A percentile compares a stretch with the other conserved stretches of the same genome.
phyloP scores from a whole-genome alignment of 2,329 filamentous ascomycete genomes.

The Sclerotinia glacialis region DNA sequence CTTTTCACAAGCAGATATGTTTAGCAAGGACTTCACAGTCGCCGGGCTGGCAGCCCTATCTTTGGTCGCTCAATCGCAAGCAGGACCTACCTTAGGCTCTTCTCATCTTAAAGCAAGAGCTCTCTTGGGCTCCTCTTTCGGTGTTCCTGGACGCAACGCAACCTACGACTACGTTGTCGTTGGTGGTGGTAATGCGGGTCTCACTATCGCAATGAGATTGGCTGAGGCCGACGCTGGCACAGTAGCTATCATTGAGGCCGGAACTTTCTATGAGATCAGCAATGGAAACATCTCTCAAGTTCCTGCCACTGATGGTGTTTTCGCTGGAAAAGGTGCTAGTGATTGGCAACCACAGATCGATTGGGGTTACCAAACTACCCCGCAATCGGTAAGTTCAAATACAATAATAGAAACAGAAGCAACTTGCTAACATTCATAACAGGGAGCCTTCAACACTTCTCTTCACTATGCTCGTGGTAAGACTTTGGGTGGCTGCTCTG shows the following conservation, averaged over 20 bases:
- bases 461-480: slow-evolving; percentile 37
- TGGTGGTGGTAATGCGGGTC: slow-evolving; percentile 24
- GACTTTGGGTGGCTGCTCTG: slow-evolving; percentile 37
- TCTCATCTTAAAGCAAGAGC: slow-evolving; percentile 18
- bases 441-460: slow-evolving; percentile 20
- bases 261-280: slow-evolving; percentile 23
- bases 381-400: slow-evolving; percentile 29
- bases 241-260: slow-evolving; percentile 24
- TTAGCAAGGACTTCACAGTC: slow-evolving; percentile 17
- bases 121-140: slow-evolving; percentile 21
- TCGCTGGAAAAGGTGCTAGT: slow-evolving; percentile 20
- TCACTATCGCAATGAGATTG: slow-evolving; percentile 20
- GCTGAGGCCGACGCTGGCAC: slow-evolving; percentile 11
- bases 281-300: slow-evolving; percentile 21
- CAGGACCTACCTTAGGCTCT: background rate
- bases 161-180: slow-evolving; percentile 25
- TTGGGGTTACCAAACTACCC: slow-evolving; percentile 38
- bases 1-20: slow-evolving; percentile 7
- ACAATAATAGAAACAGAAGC: background rate
- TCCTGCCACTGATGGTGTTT: slow-evolving; percentile 11
- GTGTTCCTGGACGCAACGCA: slow-evolving; percentile 20
- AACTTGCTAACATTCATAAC: background rate
- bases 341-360: slow-evolving; percentile 29
- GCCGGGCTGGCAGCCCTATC: slow-evolving; percentile 14
- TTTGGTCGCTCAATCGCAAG: slow-evolving; percentile 16